Base-by-base conservation (phyloP, 129 eudicot genomes). In the Chrysanthemum seticuspe region DNA sequence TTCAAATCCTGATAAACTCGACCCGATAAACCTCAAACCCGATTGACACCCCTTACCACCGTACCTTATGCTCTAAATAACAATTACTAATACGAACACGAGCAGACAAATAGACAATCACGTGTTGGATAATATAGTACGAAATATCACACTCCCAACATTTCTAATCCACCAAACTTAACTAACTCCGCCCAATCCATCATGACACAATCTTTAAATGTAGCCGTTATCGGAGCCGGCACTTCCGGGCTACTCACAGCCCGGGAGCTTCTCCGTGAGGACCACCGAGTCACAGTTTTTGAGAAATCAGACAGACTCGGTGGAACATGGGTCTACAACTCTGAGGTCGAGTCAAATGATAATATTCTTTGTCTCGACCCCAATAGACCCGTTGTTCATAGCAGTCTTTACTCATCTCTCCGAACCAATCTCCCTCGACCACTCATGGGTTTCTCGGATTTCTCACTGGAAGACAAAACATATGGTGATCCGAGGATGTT, bases 141-240 rank as follows among this genome's bases (percentile, higher is more conserved):
- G 47, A 40, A 40, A 8, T 40, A 40, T 8, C 47, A 40, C 10
- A 7, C 10, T 40, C 47, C 47, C 44, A 36, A 36, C 44, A 40
- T 40, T 40, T 40, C 47, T 40, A 40, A 40, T 15, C 58, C 18
- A 53, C 58, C 18, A 11, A 53, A 53, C 58, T 56, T 56, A 2
- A 14, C 10, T 7, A 15, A 40, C 47, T 40, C 47, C 74, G 31
- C 74, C 52, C 54, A 13, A 44, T 16, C 15, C 11, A 21, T 47
- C 64, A 78, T 71, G 80, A 56, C 76, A 13, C 6, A 48, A 49
- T 76, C 80, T 50, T 74, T 66, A 66, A 86, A 82, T 51, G 90
- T 87, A 16, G 88, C 87, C 2, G 93, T 90, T 65, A 85, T 90
- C 76, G 96, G 93, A 61, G 93, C 88, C 65, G 93, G 93, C 29